Evolutionary conservation across 805 yeast genomes (phyloP).

Genomic region (Pichia rugopelliculosa): DNA sequence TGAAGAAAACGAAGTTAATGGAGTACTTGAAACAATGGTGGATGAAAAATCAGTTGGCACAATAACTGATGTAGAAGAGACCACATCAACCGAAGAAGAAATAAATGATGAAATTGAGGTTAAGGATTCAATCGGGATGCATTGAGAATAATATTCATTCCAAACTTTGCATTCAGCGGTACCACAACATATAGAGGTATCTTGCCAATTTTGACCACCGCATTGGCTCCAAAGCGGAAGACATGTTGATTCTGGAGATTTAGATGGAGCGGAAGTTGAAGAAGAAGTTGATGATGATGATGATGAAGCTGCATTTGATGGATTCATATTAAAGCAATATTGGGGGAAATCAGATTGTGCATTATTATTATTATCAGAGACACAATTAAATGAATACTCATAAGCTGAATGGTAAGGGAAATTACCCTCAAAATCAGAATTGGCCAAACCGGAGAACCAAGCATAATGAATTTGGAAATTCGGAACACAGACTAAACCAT

Average conservation of each 20-base stretch:
- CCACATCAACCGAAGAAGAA: background rate
- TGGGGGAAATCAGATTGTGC: conserved; percentile 25
- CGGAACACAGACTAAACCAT: conserved; percentile 18
- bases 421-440: conserved; percentile 4
- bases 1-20: background rate
- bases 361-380: conserved; percentile 21
- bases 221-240: conserved; percentile 5
- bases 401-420: conserved; percentile 15
- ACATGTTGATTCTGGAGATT: background rate
- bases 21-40: background rate
- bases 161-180: conserved; percentile 17
- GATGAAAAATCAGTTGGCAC: background rate
- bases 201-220: conserved; percentile 8
- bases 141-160: conserved; percentile 22
- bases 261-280: background rate
- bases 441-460: conserved; percentile 23
- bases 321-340: conserved; percentile 13
- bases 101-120: background rate
- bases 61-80: no score
- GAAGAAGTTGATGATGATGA: background rate
- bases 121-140: conserved; percentile 9
- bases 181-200: conserved; percentile 14
- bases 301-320: background rate
- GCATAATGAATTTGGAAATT: conserved; percentile 27
- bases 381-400: conserved; percentile 25